Conservation (phyloP, 768 basidiomycete species). For the Tephrocybe rancida region DNA sequence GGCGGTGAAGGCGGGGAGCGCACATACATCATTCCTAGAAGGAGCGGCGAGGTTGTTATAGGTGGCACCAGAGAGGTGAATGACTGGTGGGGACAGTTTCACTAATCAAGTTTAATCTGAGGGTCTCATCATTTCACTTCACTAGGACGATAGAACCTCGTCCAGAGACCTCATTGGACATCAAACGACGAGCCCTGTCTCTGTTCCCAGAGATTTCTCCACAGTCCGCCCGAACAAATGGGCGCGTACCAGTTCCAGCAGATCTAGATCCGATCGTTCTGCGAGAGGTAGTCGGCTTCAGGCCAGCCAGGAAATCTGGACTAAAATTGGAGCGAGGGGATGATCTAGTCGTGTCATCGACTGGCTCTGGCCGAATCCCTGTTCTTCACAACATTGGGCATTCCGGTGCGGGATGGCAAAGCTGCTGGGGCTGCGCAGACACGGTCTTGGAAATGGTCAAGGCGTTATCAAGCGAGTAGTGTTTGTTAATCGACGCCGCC, state of each 20-base stretch:
- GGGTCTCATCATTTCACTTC: background rate
- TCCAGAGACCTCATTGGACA: constrained; percentile 14
- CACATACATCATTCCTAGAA: constrained; percentile 17
- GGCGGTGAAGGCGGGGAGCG: constrained; percentile 13
- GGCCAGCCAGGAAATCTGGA: constrained; percentile 15
- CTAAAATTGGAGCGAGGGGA: constrained; percentile 15
- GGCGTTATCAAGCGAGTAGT: background rate
- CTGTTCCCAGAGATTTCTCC: constrained; percentile 13
- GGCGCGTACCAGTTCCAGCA: constrained; percentile 8
- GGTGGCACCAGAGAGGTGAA: constrained; percentile 17
- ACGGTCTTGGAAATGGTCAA: constrained; percentile 8
- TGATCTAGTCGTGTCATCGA: background rate
- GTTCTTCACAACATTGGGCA: constrained; percentile 17
- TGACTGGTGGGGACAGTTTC: constrained; percentile 10
- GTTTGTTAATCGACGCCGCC: too few relatives aligned
- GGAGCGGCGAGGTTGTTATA: constrained; percentile 18
- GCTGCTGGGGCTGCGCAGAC: constrained; percentile 20
- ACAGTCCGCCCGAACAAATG: background rate
- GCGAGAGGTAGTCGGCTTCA: constrained; percentile 15
- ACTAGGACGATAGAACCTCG: constrained; percentile 13
- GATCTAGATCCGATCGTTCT: constrained; percentile 15
- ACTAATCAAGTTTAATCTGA: background rate
- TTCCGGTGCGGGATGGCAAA: constrained; percentile 18
- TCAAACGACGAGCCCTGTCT: constrained; percentile 13
- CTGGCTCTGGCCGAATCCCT: background rate